These are phyloP conservation scores for Aspergillus chevalieri DNA, from an alignment of 2,329 filamentous ascomycete species.

Conservation along the genomic window DNA sequence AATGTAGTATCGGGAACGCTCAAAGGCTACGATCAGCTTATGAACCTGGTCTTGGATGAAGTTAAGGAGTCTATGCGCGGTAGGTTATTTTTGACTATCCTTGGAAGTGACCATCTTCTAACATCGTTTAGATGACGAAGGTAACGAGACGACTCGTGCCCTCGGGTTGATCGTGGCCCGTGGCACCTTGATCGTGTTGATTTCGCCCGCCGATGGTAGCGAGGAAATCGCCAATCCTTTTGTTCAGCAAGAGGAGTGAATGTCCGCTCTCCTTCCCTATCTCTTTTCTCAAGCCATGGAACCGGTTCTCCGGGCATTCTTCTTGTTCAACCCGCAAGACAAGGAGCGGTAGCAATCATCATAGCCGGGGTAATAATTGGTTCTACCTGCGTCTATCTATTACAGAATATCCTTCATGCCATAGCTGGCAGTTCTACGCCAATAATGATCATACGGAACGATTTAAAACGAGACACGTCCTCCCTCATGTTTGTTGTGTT, in stretches of 20 bases:
- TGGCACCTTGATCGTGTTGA: slow-evolving; percentile 84
- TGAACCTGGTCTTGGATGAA: slow-evolving; percentile 95
- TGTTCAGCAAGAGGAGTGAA: slow-evolving; percentile 62
- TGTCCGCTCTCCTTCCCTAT: background rate
- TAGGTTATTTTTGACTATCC: slow-evolving; percentile 37
- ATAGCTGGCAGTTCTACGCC: background rate
- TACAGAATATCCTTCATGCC: background rate
- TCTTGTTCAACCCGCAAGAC: background rate
- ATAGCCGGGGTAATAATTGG: background rate
- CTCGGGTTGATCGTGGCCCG: slow-evolving; percentile 84
- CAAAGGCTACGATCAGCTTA: slow-evolving; percentile 93
- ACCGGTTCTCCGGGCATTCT: background rate
- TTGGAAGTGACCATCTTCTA: slow-evolving; percentile 5
- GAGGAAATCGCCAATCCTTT: slow-evolving; percentile 96
- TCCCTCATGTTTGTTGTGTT: background rate
- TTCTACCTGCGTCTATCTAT: background rate
- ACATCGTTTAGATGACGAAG: slow-evolving; percentile 69
- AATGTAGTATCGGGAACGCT: slow-evolving; percentile 71
- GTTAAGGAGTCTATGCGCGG: slow-evolving; percentile 85
- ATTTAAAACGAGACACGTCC: slow-evolving; percentile 1
- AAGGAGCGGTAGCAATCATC: background rate
- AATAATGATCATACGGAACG: background rate
- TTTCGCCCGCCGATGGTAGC: slow-evolving; percentile 88
- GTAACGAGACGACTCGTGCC: slow-evolving; percentile 73
- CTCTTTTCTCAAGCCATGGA: background rate